These are phyloP conservation scores for Ceratocystis eucalypticola DNA, from an alignment of 2,329 filamentous ascomycete species.

Conservation along the genomic window DNA sequence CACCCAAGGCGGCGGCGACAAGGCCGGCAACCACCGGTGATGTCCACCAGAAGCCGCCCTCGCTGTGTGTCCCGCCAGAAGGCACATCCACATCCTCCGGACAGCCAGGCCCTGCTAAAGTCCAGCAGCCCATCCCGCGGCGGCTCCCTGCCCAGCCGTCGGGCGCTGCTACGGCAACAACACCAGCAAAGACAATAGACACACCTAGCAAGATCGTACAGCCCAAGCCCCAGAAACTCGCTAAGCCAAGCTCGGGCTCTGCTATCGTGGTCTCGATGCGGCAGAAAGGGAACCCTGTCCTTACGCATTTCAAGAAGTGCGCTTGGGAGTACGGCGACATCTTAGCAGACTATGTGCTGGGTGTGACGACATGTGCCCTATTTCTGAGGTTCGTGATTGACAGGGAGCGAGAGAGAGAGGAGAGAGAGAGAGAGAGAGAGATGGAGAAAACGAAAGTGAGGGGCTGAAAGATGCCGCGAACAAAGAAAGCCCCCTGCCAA, in stretches of 20 bases:
- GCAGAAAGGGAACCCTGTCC: slow-evolving; percentile 88
- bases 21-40: background rate
- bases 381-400: slow-evolving; percentile 50
- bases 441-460: background rate
- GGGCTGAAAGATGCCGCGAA: background rate
- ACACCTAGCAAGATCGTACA: slow-evolving; percentile 53
- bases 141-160: slow-evolving; percentile 35
- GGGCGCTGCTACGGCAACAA: slow-evolving; percentile 10
- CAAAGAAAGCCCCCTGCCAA: no score
- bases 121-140: slow-evolving; percentile 40
- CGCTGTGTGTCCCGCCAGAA: background rate
- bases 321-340: slow-evolving; percentile 97
- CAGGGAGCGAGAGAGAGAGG: background rate
- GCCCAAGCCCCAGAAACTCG: slow-evolving; percentile 75
- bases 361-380: slow-evolving; percentile 73
- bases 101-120: slow-evolving; percentile 20
- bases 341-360: slow-evolving; percentile 84
- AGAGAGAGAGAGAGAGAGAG: no score
- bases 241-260: slow-evolving; percentile 50
- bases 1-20: slow-evolving; percentile 6
- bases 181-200: slow-evolving; percentile 21
- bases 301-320: slow-evolving; percentile 66
- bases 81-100: background rate
- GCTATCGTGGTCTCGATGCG: slow-evolving; percentile 80
- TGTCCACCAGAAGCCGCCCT: background rate